These are phyloP conservation scores for Astragalus membranaceus DNA, from an alignment of 306 rosid species.

Conservation along the genomic window DNA sequence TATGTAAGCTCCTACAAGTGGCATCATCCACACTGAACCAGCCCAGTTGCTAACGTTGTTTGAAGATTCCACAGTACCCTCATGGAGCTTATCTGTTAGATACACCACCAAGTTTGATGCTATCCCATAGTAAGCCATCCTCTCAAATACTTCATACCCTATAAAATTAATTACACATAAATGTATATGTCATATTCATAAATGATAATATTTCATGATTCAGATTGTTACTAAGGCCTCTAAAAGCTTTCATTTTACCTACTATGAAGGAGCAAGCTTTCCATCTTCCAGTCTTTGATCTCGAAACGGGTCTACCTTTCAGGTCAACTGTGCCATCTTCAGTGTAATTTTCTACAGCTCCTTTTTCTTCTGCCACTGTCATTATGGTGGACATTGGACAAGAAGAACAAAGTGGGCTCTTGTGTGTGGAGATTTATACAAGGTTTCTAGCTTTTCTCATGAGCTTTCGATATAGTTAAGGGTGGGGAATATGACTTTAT, in stretches of 20 bases:
- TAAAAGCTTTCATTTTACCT: constrained; percentile 12
- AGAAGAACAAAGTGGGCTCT: not conserved
- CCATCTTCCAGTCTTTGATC: no score
- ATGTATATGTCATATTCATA: not conserved
- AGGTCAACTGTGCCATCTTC: no score
- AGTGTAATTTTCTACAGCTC: constrained; percentile 15
- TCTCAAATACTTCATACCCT: constrained; percentile 68
- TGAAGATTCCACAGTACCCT: constrained; percentile 43
- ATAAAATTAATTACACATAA: not conserved
- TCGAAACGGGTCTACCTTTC: no score
- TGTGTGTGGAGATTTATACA: not conserved
- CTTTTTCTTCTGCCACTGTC: constrained; percentile 18
- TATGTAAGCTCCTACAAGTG: constrained; percentile 13
- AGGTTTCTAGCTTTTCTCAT: not conserved
- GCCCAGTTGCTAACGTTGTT: constrained; percentile 65
- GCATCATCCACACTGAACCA: constrained; percentile 59
- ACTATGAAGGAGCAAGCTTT: no score
- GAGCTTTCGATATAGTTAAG: not conserved
- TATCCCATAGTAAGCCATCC: constrained; percentile 49
- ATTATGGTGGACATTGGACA: not conserved
- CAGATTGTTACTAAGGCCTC: no score
- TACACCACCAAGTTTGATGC: constrained; percentile 44
- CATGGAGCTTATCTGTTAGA: constrained; percentile 23
- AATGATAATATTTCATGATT: not conserved
- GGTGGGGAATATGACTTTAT: not conserved